These are phyloP conservation scores for Metschnikowia cubensis DNA, from an alignment of 805 yeast genomes.

Conservation along the genomic window DNA sequence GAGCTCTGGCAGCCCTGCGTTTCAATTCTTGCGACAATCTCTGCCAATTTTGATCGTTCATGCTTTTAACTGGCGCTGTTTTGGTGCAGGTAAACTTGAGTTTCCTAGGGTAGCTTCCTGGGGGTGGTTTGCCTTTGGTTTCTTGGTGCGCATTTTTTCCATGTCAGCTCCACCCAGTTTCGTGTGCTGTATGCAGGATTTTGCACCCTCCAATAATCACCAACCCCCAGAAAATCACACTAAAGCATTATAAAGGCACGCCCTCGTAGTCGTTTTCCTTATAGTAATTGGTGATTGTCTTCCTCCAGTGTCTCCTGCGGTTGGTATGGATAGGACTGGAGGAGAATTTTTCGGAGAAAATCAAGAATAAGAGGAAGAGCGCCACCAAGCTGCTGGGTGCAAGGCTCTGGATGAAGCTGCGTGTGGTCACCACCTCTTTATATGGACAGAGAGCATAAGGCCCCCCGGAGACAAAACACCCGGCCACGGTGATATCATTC, in stretches of 20 bases:
- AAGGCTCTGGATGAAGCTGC: conserved; percentile 58
- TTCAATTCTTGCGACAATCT: conserved; percentile 39
- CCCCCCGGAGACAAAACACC: conserved; percentile 88
- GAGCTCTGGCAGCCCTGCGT: conserved; percentile 29
- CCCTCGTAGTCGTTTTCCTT: conserved; percentile 75
- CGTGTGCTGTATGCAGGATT: background rate
- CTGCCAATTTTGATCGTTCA: conserved; percentile 42
- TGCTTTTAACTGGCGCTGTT: conserved; percentile 6
- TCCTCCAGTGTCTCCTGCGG: conserved; percentile 61
- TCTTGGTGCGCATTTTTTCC: conserved; percentile 3
- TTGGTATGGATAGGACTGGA: conserved; percentile 68
- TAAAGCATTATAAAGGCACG: conserved; percentile 58
- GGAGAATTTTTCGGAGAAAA: conserved; percentile 51
- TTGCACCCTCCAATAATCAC: conserved; percentile 1
- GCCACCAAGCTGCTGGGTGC: conserved; percentile 65
- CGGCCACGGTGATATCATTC: conserved; percentile 66
- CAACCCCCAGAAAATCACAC: no score
- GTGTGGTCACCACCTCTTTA: conserved; percentile 47
- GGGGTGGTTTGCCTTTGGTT: background rate
- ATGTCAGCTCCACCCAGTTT: background rate
- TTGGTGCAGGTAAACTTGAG: no score
- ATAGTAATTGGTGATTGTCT: conserved; percentile 49
- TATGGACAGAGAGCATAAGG: conserved; percentile 78
- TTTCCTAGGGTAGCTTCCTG: no score
- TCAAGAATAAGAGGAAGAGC: conserved; percentile 45